phyloP scores from a whole-genome alignment of 768 basidiomycete genomes.

The Boletus subparvulus region DNA sequence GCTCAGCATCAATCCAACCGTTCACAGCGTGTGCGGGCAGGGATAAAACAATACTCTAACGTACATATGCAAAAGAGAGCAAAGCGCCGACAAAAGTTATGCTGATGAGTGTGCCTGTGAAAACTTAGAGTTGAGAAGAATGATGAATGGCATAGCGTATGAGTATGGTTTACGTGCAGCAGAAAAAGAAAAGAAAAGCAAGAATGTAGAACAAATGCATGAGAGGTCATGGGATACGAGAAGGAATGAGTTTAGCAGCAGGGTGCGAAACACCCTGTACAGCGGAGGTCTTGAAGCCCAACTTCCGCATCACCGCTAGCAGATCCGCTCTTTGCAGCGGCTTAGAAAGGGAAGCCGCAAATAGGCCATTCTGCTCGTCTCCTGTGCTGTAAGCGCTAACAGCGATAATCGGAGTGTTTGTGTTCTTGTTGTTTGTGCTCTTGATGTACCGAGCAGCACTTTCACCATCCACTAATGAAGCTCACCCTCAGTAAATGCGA shows the following conservation, averaged over 20 bases:
- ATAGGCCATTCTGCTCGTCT: conserved; percentile 69
- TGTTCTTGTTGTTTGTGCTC: conserved; percentile 94
- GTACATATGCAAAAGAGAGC: conserved; percentile 43
- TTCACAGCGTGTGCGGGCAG: conserved; percentile 12
- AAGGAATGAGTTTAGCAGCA: conserved; percentile 52
- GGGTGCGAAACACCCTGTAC: conserved; percentile 53
- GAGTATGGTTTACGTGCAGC: conserved; percentile 32
- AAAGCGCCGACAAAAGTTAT: conserved; percentile 21
- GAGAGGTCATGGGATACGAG: conserved; percentile 28
- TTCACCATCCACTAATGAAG: conserved; percentile 80
- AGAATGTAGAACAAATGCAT: conserved; percentile 23
- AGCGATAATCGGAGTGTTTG: conserved; percentile 88
- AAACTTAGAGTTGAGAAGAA: conserved; percentile 22
- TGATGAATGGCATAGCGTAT: conserved; percentile 34
- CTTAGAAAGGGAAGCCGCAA: conserved; percentile 82
- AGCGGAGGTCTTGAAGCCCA: conserved; percentile 88
- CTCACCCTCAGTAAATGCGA: conserved; percentile 8
- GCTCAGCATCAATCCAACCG: conserved; percentile 3
- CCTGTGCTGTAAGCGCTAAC: conserved; percentile 83
- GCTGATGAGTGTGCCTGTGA: conserved; percentile 32
- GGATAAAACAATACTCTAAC: conserved; percentile 36
- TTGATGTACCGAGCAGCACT: conserved; percentile 96
- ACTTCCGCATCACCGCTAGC: conserved; percentile 74
- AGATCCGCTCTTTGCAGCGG: conserved; percentile 88
- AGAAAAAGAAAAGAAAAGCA: conserved; percentile 33